phyloP scores from a whole-genome alignment of 2,329 filamentous ascomycete species.

The Pyrenochaeta sp. region DNA sequence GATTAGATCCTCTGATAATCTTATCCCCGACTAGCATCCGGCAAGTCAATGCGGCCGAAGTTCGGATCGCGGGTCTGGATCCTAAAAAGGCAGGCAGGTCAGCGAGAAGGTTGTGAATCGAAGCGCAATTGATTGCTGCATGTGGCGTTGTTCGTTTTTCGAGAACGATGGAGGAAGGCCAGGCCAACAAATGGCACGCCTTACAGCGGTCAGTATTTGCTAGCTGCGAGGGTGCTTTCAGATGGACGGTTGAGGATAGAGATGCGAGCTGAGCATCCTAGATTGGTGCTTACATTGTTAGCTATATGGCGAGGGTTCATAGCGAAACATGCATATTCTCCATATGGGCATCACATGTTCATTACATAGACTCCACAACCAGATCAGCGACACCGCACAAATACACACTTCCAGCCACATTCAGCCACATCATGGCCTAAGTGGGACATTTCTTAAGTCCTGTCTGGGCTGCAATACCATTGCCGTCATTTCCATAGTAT shows the following conservation, averaged over 20 bases:
- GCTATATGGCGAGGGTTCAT: too few species aligned
- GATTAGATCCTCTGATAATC: conserved; percentile 16
- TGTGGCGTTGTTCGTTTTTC: neutral
- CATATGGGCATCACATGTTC: too few species aligned
- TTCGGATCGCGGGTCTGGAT: neutral
- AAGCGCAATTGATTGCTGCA: neutral
- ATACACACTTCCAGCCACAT: too few species aligned
- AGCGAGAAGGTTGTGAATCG: neutral
- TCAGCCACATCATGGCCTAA: too few species aligned
- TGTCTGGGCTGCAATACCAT: too few species aligned
- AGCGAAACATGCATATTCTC: too few species aligned
- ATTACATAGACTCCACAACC: too few species aligned
- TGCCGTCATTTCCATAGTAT: too few species aligned
- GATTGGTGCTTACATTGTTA: too few species aligned
- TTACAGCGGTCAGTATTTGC: neutral
- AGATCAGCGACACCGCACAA: too few species aligned
- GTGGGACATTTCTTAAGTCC: too few species aligned
- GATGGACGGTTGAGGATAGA: neutral
- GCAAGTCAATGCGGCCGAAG: neutral
- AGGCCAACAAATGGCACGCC: neutral
- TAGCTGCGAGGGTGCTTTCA: neutral
- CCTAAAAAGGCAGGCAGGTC: neutral
- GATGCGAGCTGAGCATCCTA: too few species aligned
- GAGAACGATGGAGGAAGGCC: neutral
- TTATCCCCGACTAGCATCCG: conserved; percentile 3